These are phyloP conservation scores for Penicillium cinerascens DNA, from an alignment of 495 filamentous ascomycete genomes.

Conservation along the genomic window DNA sequence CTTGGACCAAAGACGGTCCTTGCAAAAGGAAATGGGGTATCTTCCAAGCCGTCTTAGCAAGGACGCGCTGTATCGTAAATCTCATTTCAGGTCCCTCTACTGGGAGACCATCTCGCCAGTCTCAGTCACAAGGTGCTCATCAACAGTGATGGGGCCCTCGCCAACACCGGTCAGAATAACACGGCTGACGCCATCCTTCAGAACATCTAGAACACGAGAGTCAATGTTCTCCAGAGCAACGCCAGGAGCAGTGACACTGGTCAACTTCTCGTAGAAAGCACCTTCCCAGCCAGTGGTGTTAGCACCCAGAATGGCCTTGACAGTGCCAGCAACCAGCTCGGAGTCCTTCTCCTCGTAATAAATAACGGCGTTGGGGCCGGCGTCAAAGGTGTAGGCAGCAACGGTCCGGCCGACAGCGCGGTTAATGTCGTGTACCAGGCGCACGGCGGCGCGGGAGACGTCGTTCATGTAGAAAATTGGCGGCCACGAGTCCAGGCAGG, in stretches of 20 bases:
- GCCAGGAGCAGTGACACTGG: constrained; percentile 45
- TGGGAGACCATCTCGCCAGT: constrained; percentile 54
- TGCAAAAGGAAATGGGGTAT: constrained; percentile 22
- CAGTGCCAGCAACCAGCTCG: constrained; percentile 64
- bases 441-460: constrained; percentile 76
- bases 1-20: constrained; percentile 11
- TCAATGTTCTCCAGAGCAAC: constrained; percentile 53
- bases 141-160: constrained; percentile 75
- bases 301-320: constrained; percentile 51
- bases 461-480: constrained; percentile 99
- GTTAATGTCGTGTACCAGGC: constrained; percentile 87
- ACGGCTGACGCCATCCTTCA: constrained; percentile 77
- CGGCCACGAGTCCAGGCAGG: constrained; percentile 89
- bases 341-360: constrained; percentile 84
- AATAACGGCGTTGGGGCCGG: constrained; percentile 93
- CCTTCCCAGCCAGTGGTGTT: constrained; percentile 62
- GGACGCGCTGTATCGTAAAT: constrained; percentile 12
- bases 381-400: constrained; percentile 96
- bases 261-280: constrained; percentile 43
- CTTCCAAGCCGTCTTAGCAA: constrained; percentile 16
- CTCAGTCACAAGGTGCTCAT: constrained; percentile 72
- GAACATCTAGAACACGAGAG: constrained; percentile 47
- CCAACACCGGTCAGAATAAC: constrained; percentile 91
- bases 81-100: constrained; percentile 12
- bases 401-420: constrained; percentile 64